Conservation (phyloP, 192 early-diverging fungal genomes). For the Coemansia sp. region DNA sequence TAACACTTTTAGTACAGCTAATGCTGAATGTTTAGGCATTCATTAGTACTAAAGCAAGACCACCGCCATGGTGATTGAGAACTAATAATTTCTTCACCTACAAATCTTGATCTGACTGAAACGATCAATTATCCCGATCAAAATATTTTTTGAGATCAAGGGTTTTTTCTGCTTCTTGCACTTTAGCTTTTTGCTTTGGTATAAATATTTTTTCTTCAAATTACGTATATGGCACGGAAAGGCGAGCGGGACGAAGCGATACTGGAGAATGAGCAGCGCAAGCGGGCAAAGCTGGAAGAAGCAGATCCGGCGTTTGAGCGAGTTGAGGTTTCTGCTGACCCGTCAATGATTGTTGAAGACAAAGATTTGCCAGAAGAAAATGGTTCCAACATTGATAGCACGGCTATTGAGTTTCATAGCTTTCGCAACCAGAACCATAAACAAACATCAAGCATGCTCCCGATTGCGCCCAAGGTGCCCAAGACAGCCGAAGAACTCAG, state of each 20-base stretch:
- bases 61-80: too few species aligned
- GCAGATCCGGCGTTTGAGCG: conserved; percentile 1
- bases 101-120: neutral
- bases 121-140: neutral
- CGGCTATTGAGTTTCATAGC: conserved; percentile 32
- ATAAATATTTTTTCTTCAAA: neutral
- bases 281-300: neutral
- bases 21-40: too few species aligned
- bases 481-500: conserved; percentile 76
- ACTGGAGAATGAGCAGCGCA: neutral
- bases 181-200: neutral
- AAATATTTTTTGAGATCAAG: neutral
- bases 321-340: neutral
- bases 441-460: conserved; percentile 52
- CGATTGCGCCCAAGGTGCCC: conserved; percentile 73
- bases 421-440: conserved; percentile 53
- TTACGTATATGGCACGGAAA: neutral
- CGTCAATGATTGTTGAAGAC: neutral
- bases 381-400: neutral
- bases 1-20: too few species aligned
- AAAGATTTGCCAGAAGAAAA: neutral
- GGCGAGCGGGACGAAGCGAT: neutral
- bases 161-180: conserved; percentile 3
- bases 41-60: too few species aligned
- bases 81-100: conserved; percentile 19